These are phyloP conservation scores for Aureococcus anophagefferens DNA, from an alignment of 108 stramenopile species.

Conservation along the genomic window DNA sequence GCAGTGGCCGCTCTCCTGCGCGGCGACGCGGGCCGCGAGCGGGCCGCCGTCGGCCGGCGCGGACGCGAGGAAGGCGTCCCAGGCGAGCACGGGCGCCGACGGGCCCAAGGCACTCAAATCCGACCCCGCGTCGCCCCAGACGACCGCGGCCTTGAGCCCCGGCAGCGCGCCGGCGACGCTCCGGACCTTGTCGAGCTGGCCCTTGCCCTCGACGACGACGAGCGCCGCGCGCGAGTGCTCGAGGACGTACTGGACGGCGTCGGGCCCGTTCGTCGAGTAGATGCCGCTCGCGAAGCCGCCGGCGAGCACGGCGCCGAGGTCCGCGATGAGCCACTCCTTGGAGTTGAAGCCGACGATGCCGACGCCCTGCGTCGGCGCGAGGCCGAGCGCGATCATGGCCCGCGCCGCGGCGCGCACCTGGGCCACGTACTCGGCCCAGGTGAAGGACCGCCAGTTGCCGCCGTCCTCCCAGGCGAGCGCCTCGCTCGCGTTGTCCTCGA, in stretches of 20 bases:
- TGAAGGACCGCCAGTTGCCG: slow-evolving; percentile 22
- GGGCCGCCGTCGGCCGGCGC: background rate
- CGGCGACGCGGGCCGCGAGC: slow-evolving; percentile 25
- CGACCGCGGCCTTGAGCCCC: slow-evolving; percentile 54
- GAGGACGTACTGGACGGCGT: slow-evolving; percentile 56
- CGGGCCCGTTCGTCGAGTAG: slow-evolving; percentile 55
- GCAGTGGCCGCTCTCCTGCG: slow-evolving; percentile 34
- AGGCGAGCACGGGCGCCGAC: slow-evolving; percentile 36
- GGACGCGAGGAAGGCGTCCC: slow-evolving; percentile 15
- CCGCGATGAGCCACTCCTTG: slow-evolving; percentile 47
- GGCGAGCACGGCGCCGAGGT: slow-evolving; percentile 53
- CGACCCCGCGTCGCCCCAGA: slow-evolving; percentile 37
- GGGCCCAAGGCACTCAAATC: slow-evolving; percentile 17
- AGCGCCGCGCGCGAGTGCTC: slow-evolving; percentile 57
- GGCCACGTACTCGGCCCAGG: slow-evolving; percentile 40
- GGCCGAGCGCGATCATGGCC: slow-evolving; percentile 49
- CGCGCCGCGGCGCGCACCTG: slow-evolving; percentile 42
- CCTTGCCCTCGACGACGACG: slow-evolving; percentile 46
- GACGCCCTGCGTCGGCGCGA: slow-evolving; percentile 46
- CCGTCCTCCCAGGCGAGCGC: background rate
- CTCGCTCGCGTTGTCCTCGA: background rate
- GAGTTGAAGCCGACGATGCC: slow-evolving; percentile 67
- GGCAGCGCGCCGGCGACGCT: slow-evolving; percentile 27
- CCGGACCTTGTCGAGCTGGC: slow-evolving; percentile 55
- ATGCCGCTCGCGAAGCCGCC: slow-evolving; percentile 58